phyloP scores from a whole-genome alignment of 805 yeast species.

The Tetrapisispora namnaoensis region DNA sequence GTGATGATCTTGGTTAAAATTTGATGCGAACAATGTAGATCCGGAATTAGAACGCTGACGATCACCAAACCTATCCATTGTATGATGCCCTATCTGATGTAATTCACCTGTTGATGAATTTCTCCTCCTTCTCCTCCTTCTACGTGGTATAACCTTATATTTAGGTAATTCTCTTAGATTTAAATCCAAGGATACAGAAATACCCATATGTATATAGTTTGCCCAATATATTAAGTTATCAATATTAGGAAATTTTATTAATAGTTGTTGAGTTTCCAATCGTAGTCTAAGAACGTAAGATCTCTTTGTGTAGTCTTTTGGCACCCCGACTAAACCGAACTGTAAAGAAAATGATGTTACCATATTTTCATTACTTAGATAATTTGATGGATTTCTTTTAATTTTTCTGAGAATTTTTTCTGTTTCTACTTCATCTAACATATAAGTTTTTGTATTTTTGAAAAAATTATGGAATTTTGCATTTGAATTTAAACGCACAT shows the following conservation, averaged over 20 bases:
- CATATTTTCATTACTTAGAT: slow-evolving; percentile 30
- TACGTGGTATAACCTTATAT: slow-evolving; percentile 71
- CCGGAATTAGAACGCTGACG: neutral
- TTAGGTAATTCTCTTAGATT: slow-evolving; percentile 61
- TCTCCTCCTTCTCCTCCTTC: slow-evolving; percentile 32
- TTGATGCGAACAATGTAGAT: neutral
- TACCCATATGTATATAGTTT: slow-evolving; percentile 58
- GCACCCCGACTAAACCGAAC: slow-evolving; percentile 73
- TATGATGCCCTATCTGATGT: neutral
- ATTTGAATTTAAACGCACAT: neutral
- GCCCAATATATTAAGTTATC: slow-evolving; percentile 74
- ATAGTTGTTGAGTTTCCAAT: slow-evolving; percentile 72
- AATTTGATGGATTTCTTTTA: slow-evolving; percentile 11
- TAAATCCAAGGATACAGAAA: slow-evolving; percentile 69
- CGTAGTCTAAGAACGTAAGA: slow-evolving; percentile 56
- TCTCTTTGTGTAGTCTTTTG: slow-evolving; percentile 67
- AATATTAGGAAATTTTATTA: slow-evolving; percentile 51
- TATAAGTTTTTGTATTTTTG: slow-evolving; percentile 11
- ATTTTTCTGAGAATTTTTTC: slow-evolving; percentile 14
- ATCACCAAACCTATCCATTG: neutral
- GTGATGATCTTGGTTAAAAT: neutral
- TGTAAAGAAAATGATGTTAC: slow-evolving; percentile 68
- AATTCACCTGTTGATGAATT: slow-evolving; percentile 3
- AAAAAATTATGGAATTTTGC: neutral
- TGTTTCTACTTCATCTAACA: slow-evolving; percentile 18